Percentiles rank a stretch among this genome's conserved stretches.
phyloP scores from a whole-genome alignment of 352 stramenopile genomes.

The Pythium insidiosum region DNA sequence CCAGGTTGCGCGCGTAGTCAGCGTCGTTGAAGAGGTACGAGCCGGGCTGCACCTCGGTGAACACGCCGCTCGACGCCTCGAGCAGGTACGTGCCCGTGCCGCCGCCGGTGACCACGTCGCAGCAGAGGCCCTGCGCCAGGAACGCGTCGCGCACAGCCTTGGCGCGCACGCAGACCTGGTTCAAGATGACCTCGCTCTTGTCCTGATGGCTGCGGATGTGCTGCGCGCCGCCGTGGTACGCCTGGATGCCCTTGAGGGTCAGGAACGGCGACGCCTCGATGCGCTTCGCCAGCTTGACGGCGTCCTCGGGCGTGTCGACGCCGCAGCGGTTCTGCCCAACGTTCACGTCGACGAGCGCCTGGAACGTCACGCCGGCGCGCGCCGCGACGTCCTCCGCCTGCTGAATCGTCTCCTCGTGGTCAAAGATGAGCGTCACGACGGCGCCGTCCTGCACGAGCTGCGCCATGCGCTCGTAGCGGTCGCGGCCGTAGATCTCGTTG shows the following conservation, averaged over 20 bases:
- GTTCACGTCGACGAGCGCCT: conserved; percentile 63
- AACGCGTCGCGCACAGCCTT: conserved; percentile 31
- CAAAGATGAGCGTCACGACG: conserved; percentile 54
- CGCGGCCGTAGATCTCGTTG: conserved; percentile 46
- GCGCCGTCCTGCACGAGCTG: conserved; percentile 22
- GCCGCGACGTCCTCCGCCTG: conserved; percentile 27
- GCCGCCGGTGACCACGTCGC: conserved; percentile 57
- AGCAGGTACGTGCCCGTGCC: conserved; percentile 62
- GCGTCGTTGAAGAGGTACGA: conserved; percentile 77
- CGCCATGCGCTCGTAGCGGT: conserved; percentile 48
- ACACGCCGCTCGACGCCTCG: conserved; percentile 49
- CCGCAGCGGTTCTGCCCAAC: conserved; percentile 71
- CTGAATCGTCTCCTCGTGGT: conserved; percentile 29
- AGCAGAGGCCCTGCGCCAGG: conserved; percentile 20
- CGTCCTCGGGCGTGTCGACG: conserved; percentile 40
- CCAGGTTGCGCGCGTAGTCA: conserved; percentile 55
- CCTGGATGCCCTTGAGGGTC: conserved; percentile 47
- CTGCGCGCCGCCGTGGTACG: conserved; percentile 66
- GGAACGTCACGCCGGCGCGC: conserved; percentile 22
- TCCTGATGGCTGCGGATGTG: conserved; percentile 56
- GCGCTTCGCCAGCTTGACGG: conserved; percentile 24
- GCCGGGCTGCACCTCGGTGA: conserved; percentile 70
- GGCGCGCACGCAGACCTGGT: conserved; percentile 28
- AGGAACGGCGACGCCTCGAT: conserved; percentile 22
- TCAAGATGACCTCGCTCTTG: conserved; percentile 32